Base-by-base conservation (phyloP, 2,329 filamentous ascomycete species). In the Orbilia ellipsospora region DNA sequence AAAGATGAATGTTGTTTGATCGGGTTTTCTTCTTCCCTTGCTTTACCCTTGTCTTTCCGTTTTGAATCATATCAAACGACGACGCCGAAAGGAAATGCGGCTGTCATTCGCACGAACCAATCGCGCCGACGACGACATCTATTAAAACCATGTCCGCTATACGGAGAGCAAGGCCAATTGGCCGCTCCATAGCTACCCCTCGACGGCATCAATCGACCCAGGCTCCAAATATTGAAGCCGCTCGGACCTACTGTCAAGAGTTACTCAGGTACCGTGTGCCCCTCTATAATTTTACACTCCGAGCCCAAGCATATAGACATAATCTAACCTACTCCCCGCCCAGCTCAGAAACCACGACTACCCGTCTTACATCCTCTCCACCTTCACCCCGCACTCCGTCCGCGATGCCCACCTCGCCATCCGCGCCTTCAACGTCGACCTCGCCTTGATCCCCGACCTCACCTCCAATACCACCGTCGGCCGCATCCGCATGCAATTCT, bases 401-500 rank as follows among this genome's bases (percentile, higher is more conserved):
- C 90, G 89, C 80, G 90, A 96, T 82, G 90, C 92, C 78, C 97
- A 98, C 83, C 88, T 96, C 79, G 93, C 94, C 73, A 89, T 99
- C 70, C 92, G 94, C 77, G 91, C 94, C 60, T 89, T 99, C 82
- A 99, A 99, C 81, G 87, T 98, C 80, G 94, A 97, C 82, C 88
- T 97, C 74, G 92, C 94, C 52, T 88, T 92, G 69, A 91, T 98
- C 77, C 93, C 95, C 69, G 94, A 98, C 83, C 89, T 92, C 12
- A 94, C 95, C 18, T 95, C 92, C 55, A 95, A 91, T 75, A 89
- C 92, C n/a, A 90, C 90, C 2, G 92, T 98, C 75, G 94, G 93
- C 59, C 86, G 90, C 62, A 89, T 98, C 86, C 93, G 95, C 78
- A 90, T 97, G 83, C 92, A 97, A 82, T 98, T 98, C 85, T 98